Base-by-base conservation (phyloP, 495 filamentous ascomycete genomes). In the Penicillium flavigenum region DNA sequence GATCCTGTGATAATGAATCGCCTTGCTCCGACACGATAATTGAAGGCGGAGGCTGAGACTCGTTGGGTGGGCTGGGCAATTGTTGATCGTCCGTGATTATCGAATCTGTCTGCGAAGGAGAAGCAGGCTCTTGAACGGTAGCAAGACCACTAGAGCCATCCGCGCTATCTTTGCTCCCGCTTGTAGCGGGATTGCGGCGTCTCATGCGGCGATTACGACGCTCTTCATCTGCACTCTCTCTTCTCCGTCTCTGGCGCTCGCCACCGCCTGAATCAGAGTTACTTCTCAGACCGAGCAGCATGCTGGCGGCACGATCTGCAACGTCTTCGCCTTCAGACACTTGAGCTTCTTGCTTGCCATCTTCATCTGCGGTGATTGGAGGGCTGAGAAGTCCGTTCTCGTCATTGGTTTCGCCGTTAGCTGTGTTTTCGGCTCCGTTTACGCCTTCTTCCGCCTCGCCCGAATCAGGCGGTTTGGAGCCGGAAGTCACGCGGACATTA, bases 401-500 rank as follows among this genome's bases (percentile, higher is more conserved):
- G 8, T 64, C 65, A 14, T 68, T 67, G 8, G 55, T 39, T n/a
- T 66, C 65, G 26, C 58, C 63, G 41, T 71, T 58, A 31, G 59
- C 54, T n/a, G 62, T 29, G 27, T 63, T 59, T 16, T 67, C 66
- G 17, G 36, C 59, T 38, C 59, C 63, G 3, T 39, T 3, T 22
- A 62, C 71, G 16, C 67, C 67, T 43, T 57, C 68, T 43, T 71
- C 70, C 16, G 67, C 64, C 6, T 67, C 69, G 14, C 63, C 72
- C 22, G 80, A 73, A 42, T 83, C 84, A 57, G 77, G 69, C 32
- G 92, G 87, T 63, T 89, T 82, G 63, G 95, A 90, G 17, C 92
- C 92, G 5, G 86, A 91, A 9, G 92, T 91, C 54, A 96, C 81
- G 51, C 92, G 89, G n/a, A 96, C 86, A 68, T 95, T 88, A 68